phyloP scores from a whole-genome alignment of 2,329 filamentous ascomycete species.

The Grosmannia huntii region DNA sequence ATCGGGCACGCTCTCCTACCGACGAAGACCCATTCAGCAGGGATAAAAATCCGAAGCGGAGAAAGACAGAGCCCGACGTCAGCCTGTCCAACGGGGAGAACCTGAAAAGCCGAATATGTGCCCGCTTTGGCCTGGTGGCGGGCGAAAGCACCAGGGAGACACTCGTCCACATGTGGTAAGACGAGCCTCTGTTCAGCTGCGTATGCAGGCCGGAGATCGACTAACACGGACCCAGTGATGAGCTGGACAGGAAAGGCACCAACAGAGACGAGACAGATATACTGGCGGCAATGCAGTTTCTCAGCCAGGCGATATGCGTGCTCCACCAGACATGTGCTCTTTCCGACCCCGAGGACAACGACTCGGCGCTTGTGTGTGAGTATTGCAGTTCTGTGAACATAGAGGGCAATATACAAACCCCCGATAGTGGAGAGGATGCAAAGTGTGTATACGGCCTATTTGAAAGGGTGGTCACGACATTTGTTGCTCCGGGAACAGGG shows the following conservation, averaged over 20 bases:
- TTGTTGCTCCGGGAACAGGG: not conserved
- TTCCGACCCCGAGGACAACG: slow-evolving; percentile 2
- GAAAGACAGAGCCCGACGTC: slow-evolving; percentile 2
- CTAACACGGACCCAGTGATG: not conserved
- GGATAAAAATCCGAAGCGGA: slow-evolving; percentile 8
- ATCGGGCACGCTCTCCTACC: not conserved
- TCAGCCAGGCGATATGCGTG: slow-evolving; percentile 7
- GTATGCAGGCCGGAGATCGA: no score
- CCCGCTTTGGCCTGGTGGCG: slow-evolving; percentile 1
- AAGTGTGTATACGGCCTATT: not conserved
- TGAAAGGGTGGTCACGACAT: not conserved
- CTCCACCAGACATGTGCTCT: slow-evolving; percentile 2
- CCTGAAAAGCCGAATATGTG: slow-evolving; percentile 3
- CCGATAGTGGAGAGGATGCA: not conserved
- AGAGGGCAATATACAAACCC: not conserved
- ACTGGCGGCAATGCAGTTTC: slow-evolving; percentile 1
- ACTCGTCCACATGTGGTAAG: slow-evolving; percentile 6
- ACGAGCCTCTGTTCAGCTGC: not conserved
- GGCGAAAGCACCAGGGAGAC: slow-evolving; percentile 2
- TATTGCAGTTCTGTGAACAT: not conserved
- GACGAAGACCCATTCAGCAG: slow-evolving; percentile 5
- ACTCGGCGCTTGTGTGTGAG: slow-evolving; percentile 4
- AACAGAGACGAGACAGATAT: not conserved
- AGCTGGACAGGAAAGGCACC: not conserved
- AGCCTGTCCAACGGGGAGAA: not conserved